Evolutionary conservation across 2,329 filamentous ascomycete genomes (phyloP).

Genomic region (Ophiostoma populinum): DNA sequence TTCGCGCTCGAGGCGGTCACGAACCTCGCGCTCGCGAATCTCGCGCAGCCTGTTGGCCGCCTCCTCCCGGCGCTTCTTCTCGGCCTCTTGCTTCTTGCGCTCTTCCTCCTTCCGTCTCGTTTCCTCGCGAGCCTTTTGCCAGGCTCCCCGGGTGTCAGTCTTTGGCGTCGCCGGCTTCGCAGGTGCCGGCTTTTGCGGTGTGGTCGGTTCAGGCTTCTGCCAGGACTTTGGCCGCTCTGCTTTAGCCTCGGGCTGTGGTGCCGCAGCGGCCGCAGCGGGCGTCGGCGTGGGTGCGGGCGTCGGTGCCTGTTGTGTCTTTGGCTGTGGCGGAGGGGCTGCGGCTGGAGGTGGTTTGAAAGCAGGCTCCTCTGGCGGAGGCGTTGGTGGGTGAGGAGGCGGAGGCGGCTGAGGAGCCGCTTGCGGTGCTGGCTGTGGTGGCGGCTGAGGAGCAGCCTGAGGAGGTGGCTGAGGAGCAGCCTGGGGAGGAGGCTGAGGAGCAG

Average conservation of each 20-base stretch:
- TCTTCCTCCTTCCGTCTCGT: constrained; percentile 46
- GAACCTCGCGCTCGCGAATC: constrained; percentile 16
- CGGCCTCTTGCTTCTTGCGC: constrained; percentile 41
- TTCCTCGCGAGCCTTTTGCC: constrained; percentile 55
- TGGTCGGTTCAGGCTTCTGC: constrained; percentile 7
- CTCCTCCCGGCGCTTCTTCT: constrained; percentile 41
- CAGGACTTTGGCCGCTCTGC: constrained; percentile 14
- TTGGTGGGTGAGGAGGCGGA: constrained; percentile 6
- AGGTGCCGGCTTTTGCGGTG: constrained; percentile 11
- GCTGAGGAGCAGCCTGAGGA: background rate
- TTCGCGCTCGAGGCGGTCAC: constrained; percentile 18
- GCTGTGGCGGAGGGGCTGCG: background rate
- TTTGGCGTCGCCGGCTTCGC: constrained; percentile 13
- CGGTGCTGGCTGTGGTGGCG: constrained; percentile 2
- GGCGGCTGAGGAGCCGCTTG: background rate
- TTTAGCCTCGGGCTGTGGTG: constrained; percentile 4
- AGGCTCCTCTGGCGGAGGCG: constrained; percentile 1
- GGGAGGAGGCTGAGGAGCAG: background rate
- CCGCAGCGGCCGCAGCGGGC: background rate
- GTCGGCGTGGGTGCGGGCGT: constrained; percentile 5
- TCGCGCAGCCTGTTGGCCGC: constrained; percentile 26
- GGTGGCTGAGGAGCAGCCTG: background rate
- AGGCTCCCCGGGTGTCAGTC: constrained; percentile 30
- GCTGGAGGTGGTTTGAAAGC: constrained; percentile 3
- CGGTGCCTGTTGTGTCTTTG: background rate